Evolutionary conservation across 768 basidiomycete species (phyloP).

Genomic region (Lentinula sp.): DNA sequence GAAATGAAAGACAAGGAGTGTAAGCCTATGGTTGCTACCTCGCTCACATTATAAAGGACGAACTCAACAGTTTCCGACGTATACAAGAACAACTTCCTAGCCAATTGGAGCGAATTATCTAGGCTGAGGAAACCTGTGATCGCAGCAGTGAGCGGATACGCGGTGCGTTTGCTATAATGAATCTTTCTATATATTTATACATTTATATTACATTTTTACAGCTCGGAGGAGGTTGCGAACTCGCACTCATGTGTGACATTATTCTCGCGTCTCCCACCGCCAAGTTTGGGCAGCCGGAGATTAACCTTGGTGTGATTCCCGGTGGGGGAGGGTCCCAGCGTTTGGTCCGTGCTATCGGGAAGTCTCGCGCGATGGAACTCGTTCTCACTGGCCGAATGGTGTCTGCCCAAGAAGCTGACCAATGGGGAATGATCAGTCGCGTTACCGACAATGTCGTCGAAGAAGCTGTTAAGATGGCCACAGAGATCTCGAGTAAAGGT

Average conservation of each 20-base stretch:
- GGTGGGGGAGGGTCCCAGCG: conserved; percentile 94
- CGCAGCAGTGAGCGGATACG: conserved; percentile 93
- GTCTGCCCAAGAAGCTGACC: conserved; percentile 73
- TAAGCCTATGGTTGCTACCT: conserved; percentile 27
- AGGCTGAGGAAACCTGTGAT: conserved; percentile 87
- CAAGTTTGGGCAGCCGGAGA: conserved; percentile 93
- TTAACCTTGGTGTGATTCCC: conserved; percentile 92
- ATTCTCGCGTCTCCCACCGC: conserved; percentile 88
- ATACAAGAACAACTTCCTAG: conserved; percentile 81
- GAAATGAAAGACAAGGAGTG: conserved; percentile 98
- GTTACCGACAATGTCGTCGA: conserved; percentile 81
- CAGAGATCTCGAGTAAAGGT: conserved; percentile 76
- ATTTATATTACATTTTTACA: conserved; percentile 21
- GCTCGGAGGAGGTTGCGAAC: conserved; percentile 97
- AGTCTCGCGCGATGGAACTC: conserved; percentile 93
- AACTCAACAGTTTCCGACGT: conserved; percentile 65
- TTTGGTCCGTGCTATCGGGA: conserved; percentile 79
- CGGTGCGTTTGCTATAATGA: conserved; percentile 42
- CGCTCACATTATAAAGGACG: background rate
- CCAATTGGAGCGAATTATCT: conserved; percentile 73
- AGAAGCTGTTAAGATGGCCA: conserved; percentile 80
- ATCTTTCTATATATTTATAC: background rate
- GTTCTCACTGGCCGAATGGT: conserved; percentile 83
- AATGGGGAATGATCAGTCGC: conserved; percentile 83
- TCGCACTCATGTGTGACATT: conserved; percentile 96